These are phyloP conservation scores for Somion occarium DNA, from an alignment of 1,284 basidiomycete species.

Conservation along the genomic window DNA sequence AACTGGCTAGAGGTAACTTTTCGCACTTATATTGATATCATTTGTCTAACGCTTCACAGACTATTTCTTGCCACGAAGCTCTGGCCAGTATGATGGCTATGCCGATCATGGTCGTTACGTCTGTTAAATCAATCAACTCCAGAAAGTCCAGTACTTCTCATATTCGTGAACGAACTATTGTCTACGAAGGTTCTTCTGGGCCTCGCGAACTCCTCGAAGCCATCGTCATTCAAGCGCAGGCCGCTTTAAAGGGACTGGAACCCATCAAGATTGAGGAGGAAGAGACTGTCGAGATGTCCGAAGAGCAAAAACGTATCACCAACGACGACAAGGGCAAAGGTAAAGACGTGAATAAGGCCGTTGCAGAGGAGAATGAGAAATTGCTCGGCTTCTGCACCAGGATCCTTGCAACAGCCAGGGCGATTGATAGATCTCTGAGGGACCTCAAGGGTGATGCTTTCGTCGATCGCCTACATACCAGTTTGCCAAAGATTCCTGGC, in stretches of 20 bases:
- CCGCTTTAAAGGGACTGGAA: conserved; percentile 81
- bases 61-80: conserved; percentile 86
- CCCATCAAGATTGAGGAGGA: conserved; percentile 46
- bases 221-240: conserved; percentile 84
- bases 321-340: conserved; percentile 54
- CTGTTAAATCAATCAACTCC: conserved; percentile 56
- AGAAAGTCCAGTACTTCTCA: conserved; percentile 43
- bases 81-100: conserved; percentile 92
- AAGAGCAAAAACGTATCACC: conserved; percentile 80
- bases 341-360: conserved; percentile 38
- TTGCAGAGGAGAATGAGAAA: conserved; percentile 66
- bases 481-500: conserved; percentile 66
- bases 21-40: conserved; percentile 1
- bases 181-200: conserved; percentile 85
- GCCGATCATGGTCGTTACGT: conserved; percentile 84
- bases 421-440: conserved; percentile 78
- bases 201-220: conserved; percentile 87
- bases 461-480: conserved; percentile 68
- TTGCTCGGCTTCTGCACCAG: conserved; percentile 70
- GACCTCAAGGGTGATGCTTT: conserved; percentile 86
- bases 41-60: conserved; percentile 37
- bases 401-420: conserved; percentile 72
- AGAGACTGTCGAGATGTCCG: conserved; percentile 63
- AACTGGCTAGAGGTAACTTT: conserved; percentile 80
- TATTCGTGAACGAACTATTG: conserved; percentile 69